These are phyloP conservation scores for Ammopiptanthus mongolicus DNA, from an alignment of 306 rosid species.

Conservation along the genomic window DNA sequence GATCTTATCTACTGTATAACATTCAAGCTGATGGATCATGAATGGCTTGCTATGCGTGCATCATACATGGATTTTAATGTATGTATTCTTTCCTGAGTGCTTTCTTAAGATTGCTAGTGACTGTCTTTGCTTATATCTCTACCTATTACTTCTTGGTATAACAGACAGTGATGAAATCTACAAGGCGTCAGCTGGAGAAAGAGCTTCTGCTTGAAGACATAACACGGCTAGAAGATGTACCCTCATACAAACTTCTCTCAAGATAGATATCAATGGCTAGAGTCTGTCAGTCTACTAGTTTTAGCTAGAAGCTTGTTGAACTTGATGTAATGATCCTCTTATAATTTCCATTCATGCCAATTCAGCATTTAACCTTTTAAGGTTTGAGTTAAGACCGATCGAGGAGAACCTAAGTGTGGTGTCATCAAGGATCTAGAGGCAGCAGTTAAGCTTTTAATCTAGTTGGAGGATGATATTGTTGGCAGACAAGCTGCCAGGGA, in stretches of 20 bases:
- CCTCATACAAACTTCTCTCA: constrained; percentile 78
- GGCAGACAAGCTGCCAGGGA: constrained; percentile 10
- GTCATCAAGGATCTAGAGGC: constrained; percentile 37
- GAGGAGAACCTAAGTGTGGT: constrained; percentile 18
- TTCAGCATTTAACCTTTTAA: constrained; percentile 35
- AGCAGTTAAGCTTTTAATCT: constrained; percentile 15
- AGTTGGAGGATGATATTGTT: constrained; percentile 22
- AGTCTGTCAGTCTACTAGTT: constrained; percentile 21
- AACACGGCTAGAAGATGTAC: constrained; percentile 76
- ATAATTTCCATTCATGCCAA: constrained; percentile 27
- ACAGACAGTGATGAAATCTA: constrained; percentile 95
- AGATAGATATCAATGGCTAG: constrained; percentile 37
- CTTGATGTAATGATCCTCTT: constrained; percentile 38
- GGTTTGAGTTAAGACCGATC: constrained; percentile 21
- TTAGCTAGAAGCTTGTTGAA: constrained; percentile 45
- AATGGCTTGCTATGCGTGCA: constrained; percentile 97
- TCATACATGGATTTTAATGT: constrained; percentile 99
- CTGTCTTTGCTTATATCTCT: constrained; percentile 17
- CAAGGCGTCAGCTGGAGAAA: constrained; percentile 90
- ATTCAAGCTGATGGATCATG: constrained; percentile 96
- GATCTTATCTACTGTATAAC: constrained; percentile 96
- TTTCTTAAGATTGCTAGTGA: constrained; percentile 6
- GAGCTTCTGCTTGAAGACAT: constrained; percentile 80
- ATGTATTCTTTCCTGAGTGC: constrained; percentile 34
- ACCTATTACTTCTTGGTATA: constrained; percentile 4